Evolutionary conservation across 331 rosid genomes (phyloP), one percentile per base, ranked within the genome.

Genomic region (Rhamnella rubrinervis): DNA sequence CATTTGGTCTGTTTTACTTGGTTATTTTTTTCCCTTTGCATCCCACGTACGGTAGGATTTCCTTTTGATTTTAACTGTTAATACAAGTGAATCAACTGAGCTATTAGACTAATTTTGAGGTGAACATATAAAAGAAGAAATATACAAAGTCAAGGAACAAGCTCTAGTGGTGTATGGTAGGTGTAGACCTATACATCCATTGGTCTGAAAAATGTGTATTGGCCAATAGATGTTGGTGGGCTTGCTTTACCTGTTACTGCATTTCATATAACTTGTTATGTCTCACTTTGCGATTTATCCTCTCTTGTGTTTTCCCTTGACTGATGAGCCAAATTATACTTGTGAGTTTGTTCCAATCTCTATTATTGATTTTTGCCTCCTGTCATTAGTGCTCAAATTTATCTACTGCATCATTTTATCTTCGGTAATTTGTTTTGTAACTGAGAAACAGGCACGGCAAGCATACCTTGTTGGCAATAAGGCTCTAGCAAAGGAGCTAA

Each of bases 381-480:
- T 68, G 47, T 67, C 23, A 51, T 19, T 19, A 12, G 26, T 60
- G 74, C 44, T 66, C 76, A 41, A 59, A 40, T 66, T 55, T 78
- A 51, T 72, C 67, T 23, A 6, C 64, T 21, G 17, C 64, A 59
- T 53, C 19, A 59, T 68, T 57, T 72, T 76, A 56, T 59, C 56
- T 67, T 65, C 40, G 68, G 64, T 12, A 71, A 65, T 77, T 78
- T 79, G 20, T 59, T 18, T 79, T 65, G 51, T 66, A 26, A 71
- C 61, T 52, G 40, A 44, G 83, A 76, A 74, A 75, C 85, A 93
- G 98, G 98, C 98, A 67, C 92, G 95, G 8, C 98, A 93, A 81
- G 98, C 98, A 5, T 93, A 90, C 81, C 86, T 90, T 46, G 56
- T 90, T 28, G 98, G 98, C 49, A 93, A 93, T 70, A 93, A 93